Percentiles rank a stretch among this genome's conserved stretches.
phyloP scores from a whole-genome alignment of 768 basidiomycete species.

The Tephrocybe sp. region DNA sequence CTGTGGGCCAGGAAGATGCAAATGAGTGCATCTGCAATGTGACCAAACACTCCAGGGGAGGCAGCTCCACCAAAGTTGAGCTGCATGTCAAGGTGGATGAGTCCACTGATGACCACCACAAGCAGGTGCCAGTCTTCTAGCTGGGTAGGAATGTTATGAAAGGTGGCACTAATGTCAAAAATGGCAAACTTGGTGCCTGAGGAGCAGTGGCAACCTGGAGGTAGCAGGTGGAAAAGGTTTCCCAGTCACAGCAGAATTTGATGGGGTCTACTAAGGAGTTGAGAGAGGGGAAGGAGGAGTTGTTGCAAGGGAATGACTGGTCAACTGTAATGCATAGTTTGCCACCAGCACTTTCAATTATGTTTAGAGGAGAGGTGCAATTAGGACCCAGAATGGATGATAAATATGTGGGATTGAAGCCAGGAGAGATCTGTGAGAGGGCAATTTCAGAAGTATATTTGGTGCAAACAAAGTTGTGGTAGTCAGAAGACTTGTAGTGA shows the following conservation, averaged over 20 bases:
- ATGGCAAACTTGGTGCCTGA: neutral
- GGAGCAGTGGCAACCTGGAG: neutral
- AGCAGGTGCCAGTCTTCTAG: neutral
- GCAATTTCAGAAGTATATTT: slow-evolving; percentile 1
- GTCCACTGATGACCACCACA: neutral
- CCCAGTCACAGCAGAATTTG: neutral
- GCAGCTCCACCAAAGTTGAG: neutral
- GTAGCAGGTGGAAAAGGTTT: neutral
- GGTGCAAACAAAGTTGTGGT: neutral
- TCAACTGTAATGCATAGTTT: slow-evolving; percentile 2
- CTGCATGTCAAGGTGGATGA: neutral
- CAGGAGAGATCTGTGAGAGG: neutral
- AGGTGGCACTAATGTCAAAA: neutral
- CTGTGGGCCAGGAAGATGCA: neutral
- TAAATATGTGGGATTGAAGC: neutral
- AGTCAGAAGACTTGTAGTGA: neutral
- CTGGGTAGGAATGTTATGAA: neutral
- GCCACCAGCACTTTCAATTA: neutral
- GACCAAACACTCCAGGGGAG: neutral
- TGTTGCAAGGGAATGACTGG: neutral
- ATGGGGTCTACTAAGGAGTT: neutral
- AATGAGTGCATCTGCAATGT: neutral
- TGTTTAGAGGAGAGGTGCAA: too few relatives aligned
- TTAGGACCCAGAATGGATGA: neutral
- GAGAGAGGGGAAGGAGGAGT: neutral